These are phyloP conservation scores for Solanum virginianum DNA, from an alignment of 257 asterid genomes.

Conservation along the genomic window DNA sequence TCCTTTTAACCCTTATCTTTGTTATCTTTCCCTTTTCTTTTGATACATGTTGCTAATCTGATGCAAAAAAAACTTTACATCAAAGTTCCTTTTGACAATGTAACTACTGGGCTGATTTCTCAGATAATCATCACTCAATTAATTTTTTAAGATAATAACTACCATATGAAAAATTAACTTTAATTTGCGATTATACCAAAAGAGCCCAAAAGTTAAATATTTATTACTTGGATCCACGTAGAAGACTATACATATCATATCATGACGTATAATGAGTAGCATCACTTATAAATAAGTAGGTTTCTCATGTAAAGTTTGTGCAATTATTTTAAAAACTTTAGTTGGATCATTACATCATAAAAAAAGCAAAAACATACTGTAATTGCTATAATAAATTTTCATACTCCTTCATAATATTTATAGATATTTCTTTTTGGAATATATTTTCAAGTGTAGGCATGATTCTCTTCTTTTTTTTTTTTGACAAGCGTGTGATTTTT, in stretches of 20 bases:
- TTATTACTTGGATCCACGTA: neutral
- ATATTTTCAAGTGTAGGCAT: neutral
- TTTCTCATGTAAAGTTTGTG: neutral
- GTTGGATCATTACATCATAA: neutral
- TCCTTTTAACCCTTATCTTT: constrained; percentile 9
- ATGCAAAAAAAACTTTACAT: constrained; percentile 20
- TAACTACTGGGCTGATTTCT: neutral
- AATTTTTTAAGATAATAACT: neutral
- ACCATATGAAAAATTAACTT: neutral
- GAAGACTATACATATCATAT: neutral
- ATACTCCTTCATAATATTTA: neutral
- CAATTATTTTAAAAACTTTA: neutral
- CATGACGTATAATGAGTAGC: neutral
- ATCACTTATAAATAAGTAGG: neutral
- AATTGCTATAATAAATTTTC: no score
- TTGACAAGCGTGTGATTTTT: no score
- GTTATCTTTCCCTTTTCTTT: constrained; percentile 27
- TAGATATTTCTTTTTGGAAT: neutral
- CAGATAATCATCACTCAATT: neutral
- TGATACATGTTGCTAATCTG: constrained; percentile 38
- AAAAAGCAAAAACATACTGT: neutral
- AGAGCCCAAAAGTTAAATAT: neutral
- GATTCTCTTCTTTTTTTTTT: no score
- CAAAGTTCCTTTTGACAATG: constrained; percentile 1
- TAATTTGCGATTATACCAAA: neutral